phyloP scores from a whole-genome alignment of 2,329 filamentous ascomycete species.

The Penicillium frequentans region DNA sequence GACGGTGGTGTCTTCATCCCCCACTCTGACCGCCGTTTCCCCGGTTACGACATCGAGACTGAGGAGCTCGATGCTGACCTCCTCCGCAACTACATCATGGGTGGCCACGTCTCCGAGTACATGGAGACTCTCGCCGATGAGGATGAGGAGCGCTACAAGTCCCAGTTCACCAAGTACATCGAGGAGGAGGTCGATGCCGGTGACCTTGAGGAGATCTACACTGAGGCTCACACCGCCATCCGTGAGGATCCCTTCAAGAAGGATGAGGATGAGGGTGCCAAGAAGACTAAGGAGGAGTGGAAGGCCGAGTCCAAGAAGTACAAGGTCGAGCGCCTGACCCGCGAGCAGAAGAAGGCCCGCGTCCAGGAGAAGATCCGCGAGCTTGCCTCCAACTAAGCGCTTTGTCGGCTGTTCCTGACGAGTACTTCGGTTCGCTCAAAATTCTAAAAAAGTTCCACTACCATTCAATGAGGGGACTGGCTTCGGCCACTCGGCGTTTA shows the following conservation, averaged over 20 bases:
- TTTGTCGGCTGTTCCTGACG: slow-evolving; percentile 22
- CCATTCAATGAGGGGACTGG: slow-evolving; percentile 28
- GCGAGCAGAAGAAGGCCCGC: slow-evolving; percentile 77
- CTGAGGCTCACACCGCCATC: slow-evolving; percentile 93
- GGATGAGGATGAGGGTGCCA: slow-evolving; percentile 67
- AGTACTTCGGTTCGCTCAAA: slow-evolving; percentile 14
- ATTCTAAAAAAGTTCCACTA: slow-evolving; percentile 23
- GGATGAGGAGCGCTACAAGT: slow-evolving; percentile 99
- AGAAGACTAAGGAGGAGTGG: slow-evolving; percentile 98
- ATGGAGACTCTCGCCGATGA: slow-evolving; percentile 99
- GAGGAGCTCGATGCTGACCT: slow-evolving; percentile 98
- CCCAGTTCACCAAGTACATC: slow-evolving; percentile 96
- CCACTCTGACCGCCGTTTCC: slow-evolving; percentile 99
- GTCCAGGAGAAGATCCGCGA: slow-evolving; percentile 90
- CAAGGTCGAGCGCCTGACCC: slow-evolving; percentile 73
- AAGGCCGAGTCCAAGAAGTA: slow-evolving; percentile 94
- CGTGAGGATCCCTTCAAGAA: slow-evolving; percentile 98
- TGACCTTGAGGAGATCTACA: slow-evolving; percentile 93
- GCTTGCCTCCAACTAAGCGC: slow-evolving; percentile 52
- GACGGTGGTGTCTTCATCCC: slow-evolving; percentile 96
- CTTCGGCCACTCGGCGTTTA: slow-evolving; percentile 26
- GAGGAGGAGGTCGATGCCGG: slow-evolving; percentile 96
- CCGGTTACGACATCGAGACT: slow-evolving; percentile 92
- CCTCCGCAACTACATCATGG: slow-evolving; percentile 99
- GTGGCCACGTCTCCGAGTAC: slow-evolving; percentile 98